These are phyloP conservation scores for Cystobasidiaceae sp. DNA, from an alignment of 1,284 basidiomycete genomes.

Conservation along the genomic window DNA sequence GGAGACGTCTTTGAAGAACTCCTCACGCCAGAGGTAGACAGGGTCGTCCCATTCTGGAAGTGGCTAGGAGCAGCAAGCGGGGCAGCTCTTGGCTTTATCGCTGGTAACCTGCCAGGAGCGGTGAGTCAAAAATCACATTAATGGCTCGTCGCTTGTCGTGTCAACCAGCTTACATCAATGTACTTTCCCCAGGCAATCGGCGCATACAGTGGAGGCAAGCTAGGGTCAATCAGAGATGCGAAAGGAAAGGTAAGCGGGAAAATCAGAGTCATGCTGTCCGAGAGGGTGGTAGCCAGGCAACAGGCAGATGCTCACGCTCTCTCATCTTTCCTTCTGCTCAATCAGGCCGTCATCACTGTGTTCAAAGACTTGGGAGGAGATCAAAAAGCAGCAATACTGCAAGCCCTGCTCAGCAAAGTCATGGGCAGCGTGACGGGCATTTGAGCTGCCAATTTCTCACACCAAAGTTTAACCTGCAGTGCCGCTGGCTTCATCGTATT, in stretches of 20 bases:
- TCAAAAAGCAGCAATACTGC: constrained; percentile 12
- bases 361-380: constrained; percentile 25
- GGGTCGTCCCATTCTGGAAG: constrained; percentile 28
- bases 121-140: background rate
- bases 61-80: constrained; percentile 24
- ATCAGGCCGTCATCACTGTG: constrained; percentile 18
- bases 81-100: constrained; percentile 24
- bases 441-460: background rate
- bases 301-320: background rate
- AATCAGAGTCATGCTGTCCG: background rate
- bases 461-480: background rate
- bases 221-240: constrained; percentile 29
- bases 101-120: constrained; percentile 28
- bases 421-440: constrained; percentile 11
- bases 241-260: constrained; percentile 23
- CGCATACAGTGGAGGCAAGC: constrained; percentile 21
- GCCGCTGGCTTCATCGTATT: too few relatives aligned
- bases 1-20: constrained; percentile 28
- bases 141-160: background rate
- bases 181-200: constrained; percentile 14
- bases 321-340: too few relatives aligned
- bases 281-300: background rate
- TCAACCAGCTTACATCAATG: background rate
- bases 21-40: constrained; percentile 27
- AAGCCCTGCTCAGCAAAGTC: constrained; percentile 13